Evolutionary conservation across 805 yeast genomes (phyloP).

Genomic region (Yamadazyma olivae): DNA sequence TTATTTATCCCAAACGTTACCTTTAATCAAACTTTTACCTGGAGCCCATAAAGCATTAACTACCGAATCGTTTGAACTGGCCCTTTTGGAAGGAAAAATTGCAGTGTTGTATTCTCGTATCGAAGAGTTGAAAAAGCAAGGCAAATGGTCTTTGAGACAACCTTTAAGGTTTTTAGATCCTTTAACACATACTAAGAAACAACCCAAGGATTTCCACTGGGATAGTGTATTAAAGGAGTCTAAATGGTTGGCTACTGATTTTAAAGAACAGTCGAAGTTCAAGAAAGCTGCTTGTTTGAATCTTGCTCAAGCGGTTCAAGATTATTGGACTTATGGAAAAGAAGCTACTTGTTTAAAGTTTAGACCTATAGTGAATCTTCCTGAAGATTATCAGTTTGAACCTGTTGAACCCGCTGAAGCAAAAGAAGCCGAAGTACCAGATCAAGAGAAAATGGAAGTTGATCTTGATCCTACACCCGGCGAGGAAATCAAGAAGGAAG

Average conservation of each 20-base stretch:
- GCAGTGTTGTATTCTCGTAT: constrained; percentile 87
- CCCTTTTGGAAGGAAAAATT: constrained; percentile 84
- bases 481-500: constrained; percentile 6
- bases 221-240: constrained; percentile 72
- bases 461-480: constrained; percentile 5
- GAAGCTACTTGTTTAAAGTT: constrained; percentile 53
- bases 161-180: constrained; percentile 75
- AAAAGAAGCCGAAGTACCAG: constrained; percentile 1
- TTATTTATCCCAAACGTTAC: constrained; percentile 84
- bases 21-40: constrained; percentile 75
- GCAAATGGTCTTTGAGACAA: constrained; percentile 89
- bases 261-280: constrained; percentile 64
- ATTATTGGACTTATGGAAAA: constrained; percentile 77
- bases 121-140: constrained; percentile 83
- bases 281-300: constrained; percentile 68
- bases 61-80: constrained; percentile 81
- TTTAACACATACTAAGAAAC: constrained; percentile 18
- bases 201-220: constrained; percentile 58
- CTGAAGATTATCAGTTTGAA: neutral
- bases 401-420: constrained; percentile 1
- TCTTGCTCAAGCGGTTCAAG: constrained; percentile 70
- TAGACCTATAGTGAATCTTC: constrained; percentile 36
- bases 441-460: constrained; percentile 5
- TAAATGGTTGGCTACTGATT: constrained; percentile 80
- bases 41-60: constrained; percentile 83